A percentile compares a stretch with the other conserved stretches of the same genome.
Conservation (phyloP, 225 moss, liverwort and hornwort genomes). For the Takakia lepidozioides region DNA sequence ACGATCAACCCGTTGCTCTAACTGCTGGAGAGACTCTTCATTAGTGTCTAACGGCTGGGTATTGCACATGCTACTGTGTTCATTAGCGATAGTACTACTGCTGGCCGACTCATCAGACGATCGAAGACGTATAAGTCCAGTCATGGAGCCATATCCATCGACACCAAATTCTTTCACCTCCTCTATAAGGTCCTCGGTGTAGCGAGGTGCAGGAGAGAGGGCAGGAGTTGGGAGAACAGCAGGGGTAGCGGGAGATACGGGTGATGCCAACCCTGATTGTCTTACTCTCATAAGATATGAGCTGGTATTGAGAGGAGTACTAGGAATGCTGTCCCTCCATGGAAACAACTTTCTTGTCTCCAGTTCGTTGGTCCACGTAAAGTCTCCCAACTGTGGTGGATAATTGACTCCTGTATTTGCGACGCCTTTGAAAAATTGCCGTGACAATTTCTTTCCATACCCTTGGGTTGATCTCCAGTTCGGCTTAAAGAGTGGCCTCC, state of each 20-base stretch:
- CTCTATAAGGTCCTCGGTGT: conserved; percentile 34
- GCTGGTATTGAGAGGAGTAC: conserved; percentile 70
- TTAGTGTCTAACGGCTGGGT: conserved; percentile 29
- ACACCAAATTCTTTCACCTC: conserved; percentile 44
- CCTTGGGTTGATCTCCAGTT: too few relatives aligned
- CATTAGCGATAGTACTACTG: conserved; percentile 19
- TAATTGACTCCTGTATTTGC: conserved; percentile 21
- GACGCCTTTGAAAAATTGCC: too few relatives aligned
- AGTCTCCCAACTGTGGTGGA: conserved; percentile 31
- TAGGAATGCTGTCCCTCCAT: conserved; percentile 53
- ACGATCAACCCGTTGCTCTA: conserved; percentile 55
- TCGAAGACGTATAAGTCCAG: conserved; percentile 70
- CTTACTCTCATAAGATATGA: conserved; percentile 80
- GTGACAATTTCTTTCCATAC: too few relatives aligned
- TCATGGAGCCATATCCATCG: conserved; percentile 91
- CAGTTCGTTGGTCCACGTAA: conserved; percentile 35
- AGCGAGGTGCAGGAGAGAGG: conserved; percentile 30
- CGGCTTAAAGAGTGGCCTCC: too few relatives aligned
- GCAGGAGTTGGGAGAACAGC: conserved; percentile 44
- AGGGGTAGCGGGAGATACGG: conserved; percentile 34
- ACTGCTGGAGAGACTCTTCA: conserved; percentile 38
- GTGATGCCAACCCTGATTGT: conserved; percentile 44
- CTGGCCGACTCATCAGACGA: conserved; percentile 27
- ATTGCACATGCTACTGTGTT: conserved; percentile 10
- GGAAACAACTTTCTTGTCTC: conserved; percentile 38